A percentile compares a stretch with the other conserved stretches of the same genome.
Conservation (phyloP, 805 yeast species). For the Saccharomycopsis sp. region DNA sequence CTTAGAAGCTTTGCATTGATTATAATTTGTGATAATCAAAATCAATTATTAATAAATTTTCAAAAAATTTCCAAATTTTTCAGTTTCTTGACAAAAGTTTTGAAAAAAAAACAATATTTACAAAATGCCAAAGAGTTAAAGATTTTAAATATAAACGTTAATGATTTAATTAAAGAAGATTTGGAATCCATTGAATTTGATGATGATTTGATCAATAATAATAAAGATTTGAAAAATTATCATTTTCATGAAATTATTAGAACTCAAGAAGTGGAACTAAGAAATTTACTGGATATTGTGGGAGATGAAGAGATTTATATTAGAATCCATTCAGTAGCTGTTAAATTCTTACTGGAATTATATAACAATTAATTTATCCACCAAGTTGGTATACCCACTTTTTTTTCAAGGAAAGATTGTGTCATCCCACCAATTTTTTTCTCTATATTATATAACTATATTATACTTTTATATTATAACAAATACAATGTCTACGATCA, state of each 20-base stretch:
- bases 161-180: not conserved
- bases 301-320: constrained; percentile 13
- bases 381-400: too few relatives aligned
- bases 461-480: not conserved
- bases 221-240: not conserved
- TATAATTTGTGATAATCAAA: constrained; percentile 15
- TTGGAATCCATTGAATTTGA: not conserved
- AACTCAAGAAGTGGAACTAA: constrained; percentile 9
- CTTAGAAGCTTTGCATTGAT: constrained; percentile 13
- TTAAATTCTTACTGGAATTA: constrained; percentile 1
- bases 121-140: not conserved
- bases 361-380: not conserved
- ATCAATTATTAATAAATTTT: constrained; percentile 5
- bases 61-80: constrained; percentile 10
- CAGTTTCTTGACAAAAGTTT: constrained; percentile 9
- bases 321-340: constrained; percentile 13
- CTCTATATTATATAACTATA: not conserved
- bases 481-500: not conserved
- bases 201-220: not conserved
- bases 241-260: constrained; percentile 2
- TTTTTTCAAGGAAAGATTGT: too few relatives aligned
- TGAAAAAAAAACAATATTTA: constrained; percentile 5
- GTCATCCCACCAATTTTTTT: not conserved
- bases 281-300: constrained; percentile 14
- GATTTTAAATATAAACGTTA: not conserved